These are phyloP conservation scores for Leccinellum luteum DNA, from an alignment of 768 basidiomycete genomes.

Conservation along the genomic window DNA sequence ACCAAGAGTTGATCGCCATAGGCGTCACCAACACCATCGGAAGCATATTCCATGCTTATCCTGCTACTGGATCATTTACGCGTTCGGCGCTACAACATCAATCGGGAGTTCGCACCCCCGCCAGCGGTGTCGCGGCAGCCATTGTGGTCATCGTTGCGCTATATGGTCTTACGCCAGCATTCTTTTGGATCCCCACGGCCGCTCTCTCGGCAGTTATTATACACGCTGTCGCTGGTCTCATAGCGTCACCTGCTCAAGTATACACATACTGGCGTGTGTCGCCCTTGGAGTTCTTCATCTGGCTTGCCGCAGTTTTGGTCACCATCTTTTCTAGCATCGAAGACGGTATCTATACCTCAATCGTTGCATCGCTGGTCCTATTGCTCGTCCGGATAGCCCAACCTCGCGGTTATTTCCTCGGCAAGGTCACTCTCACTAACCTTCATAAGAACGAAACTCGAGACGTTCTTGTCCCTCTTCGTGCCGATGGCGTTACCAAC, in stretches of 20 bases:
- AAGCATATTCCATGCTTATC: constrained; percentile 87
- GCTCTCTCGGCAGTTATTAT: constrained; percentile 93
- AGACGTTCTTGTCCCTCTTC: constrained; percentile 83
- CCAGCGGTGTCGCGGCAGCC: constrained; percentile 82
- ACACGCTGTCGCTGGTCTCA: constrained; percentile 85
- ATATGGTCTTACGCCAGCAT: constrained; percentile 90
- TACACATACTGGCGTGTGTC: constrained; percentile 93
- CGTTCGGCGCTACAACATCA: constrained; percentile 96
- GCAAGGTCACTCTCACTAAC: constrained; percentile 64
- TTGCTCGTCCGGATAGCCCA: constrained; percentile 84
- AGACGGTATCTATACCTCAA: constrained; percentile 86
- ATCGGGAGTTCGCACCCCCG: constrained; percentile 95
- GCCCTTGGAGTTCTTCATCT: constrained; percentile 90
- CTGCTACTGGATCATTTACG: constrained; percentile 97
- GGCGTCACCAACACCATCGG: constrained; percentile 95
- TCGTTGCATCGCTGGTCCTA: constrained; percentile 73
- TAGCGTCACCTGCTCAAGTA: constrained; percentile 77
- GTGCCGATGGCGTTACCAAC: constrained; percentile 59
- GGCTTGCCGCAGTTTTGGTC: constrained; percentile 80
- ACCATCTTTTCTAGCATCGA: constrained; percentile 95
- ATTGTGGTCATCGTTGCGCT: constrained; percentile 90
- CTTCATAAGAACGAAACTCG: constrained; percentile 42
- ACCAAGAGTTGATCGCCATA: constrained; percentile 95
- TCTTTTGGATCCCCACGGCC: constrained; percentile 85
- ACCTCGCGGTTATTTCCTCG: constrained; percentile 89